Evolutionary conservation across 139 green algal species (phyloP).

Genomic region (Mesotaenium endlicherianum): DNA sequence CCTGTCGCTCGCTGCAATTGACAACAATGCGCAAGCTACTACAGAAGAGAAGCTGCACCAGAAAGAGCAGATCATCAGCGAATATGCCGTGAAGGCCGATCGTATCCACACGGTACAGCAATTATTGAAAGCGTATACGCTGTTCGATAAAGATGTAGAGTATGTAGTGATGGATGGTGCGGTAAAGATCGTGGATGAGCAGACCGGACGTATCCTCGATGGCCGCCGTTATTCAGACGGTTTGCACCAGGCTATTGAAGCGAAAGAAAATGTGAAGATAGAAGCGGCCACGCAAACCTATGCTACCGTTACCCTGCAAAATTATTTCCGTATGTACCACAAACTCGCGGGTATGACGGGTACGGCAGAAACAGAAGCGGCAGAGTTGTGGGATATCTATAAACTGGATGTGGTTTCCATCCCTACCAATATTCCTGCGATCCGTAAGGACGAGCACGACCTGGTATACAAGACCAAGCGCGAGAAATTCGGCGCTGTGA

Average conservation of each 20-base stretch:
- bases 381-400: constrained; percentile 68
- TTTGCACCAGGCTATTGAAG: constrained; percentile 73
- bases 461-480: constrained; percentile 79
- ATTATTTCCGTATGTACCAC: constrained; percentile 64
- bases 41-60: too few species aligned
- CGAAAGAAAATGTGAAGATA: constrained; percentile 62
- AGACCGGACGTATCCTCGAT: neutral
- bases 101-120: constrained; percentile 93
- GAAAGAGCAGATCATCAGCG: too few species aligned
- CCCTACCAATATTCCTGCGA: constrained; percentile 74
- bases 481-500: constrained; percentile 80
- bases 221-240: constrained; percentile 59
- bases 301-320: constrained; percentile 65
- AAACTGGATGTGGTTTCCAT: constrained; percentile 68
- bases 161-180: constrained; percentile 63
- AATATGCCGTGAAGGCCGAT: constrained; percentile 71
- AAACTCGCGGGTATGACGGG: constrained; percentile 73
- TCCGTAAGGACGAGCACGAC: constrained; percentile 81
- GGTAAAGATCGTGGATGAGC: constrained; percentile 64
- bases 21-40: constrained; percentile 36
- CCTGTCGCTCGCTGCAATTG: too few species aligned
- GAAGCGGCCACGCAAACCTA: constrained; percentile 33
- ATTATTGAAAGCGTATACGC: constrained; percentile 48
- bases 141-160: constrained; percentile 57
- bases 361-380: constrained; percentile 9